Percentiles rank a stretch among this genome's conserved stretches.
Evolutionary conservation across 2,329 filamentous ascomycete species (phyloP).

Genomic region (Arachnomyces sp.): DNA sequence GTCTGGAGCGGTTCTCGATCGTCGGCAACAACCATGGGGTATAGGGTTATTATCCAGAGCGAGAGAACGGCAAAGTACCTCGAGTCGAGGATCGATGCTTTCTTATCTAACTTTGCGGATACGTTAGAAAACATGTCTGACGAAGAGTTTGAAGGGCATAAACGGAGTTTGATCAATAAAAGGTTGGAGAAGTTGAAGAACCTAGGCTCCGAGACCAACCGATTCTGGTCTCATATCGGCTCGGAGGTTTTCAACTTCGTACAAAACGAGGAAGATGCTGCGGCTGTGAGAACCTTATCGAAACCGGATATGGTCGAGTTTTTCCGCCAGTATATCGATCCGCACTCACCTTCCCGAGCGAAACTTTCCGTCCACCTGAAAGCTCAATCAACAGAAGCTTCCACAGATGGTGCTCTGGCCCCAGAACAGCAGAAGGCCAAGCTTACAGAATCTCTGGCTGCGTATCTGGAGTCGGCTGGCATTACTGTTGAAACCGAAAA

Average conservation of each 20-base stretch:
- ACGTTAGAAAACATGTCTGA: constrained; percentile 69
- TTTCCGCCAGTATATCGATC: constrained; percentile 67
- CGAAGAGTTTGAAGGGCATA: constrained; percentile 81
- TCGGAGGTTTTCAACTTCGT: constrained; percentile 87
- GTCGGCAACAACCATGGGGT: constrained; percentile 71
- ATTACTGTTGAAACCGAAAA: constrained; percentile 36
- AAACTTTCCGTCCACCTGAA: constrained; percentile 78
- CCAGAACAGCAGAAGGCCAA: constrained; percentile 39
- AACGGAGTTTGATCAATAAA: constrained; percentile 80
- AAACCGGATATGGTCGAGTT: constrained; percentile 76
- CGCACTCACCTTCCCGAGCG: constrained; percentile 63
- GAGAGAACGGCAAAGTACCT: constrained; percentile 78
- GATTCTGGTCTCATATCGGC: constrained; percentile 79
- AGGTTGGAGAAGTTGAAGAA: constrained; percentile 89
- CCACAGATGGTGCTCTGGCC: constrained; percentile 24
- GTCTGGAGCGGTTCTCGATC: constrained; percentile 74
- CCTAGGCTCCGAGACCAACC: constrained; percentile 70
- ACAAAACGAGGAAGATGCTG: constrained; percentile 70
- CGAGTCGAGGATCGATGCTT: constrained; percentile 79
- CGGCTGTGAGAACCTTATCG: constrained; percentile 62
- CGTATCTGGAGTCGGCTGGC: constrained; percentile 43
- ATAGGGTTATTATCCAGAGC: constrained; percentile 87
- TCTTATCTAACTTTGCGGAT: constrained; percentile 61
- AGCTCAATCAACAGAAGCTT: constrained; percentile 51
- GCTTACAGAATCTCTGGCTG: constrained; percentile 35